Percentiles rank a stretch among this genome's conserved stretches.
These are phyloP conservation scores for Acanthamoeba culbertsoni DNA, from an alignment of 208 protist species.

Conservation along the genomic window DNA sequence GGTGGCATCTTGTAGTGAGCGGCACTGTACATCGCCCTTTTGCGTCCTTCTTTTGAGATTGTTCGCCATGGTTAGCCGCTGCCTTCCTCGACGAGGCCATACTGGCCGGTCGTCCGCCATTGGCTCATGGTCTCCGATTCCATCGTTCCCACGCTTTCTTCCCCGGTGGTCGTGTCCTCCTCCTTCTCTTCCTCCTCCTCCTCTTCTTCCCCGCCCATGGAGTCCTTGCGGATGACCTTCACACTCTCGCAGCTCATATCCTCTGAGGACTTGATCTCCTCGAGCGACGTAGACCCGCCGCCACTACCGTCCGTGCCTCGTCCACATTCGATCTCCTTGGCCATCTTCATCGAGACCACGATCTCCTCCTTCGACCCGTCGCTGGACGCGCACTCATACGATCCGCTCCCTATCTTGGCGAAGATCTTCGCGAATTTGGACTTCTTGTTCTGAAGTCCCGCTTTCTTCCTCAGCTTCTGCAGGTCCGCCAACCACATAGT, in stretches of 20 bases:
- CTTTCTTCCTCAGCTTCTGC: neutral
- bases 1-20: no score
- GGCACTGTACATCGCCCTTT: no score
- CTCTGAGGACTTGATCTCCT: slow-evolving; percentile 19
- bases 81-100: neutral
- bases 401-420: neutral
- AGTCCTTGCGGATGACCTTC: slow-evolving; percentile 32
- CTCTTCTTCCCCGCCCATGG: neutral
- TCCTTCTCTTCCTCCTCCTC: neutral
- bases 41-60: no score
- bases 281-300: neutral
- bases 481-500: neutral
- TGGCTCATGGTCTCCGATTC: neutral
- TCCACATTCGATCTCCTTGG: neutral
- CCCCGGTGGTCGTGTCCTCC: neutral
- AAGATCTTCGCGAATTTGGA: slow-evolving; percentile 20
- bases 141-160: slow-evolving; percentile 17
- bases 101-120: neutral
- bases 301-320: neutral
- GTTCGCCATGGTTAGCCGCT: no score
- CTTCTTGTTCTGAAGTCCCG: neutral
- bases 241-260: slow-evolving; percentile 42
- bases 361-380: slow-evolving; percentile 33
- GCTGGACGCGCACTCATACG: neutral
- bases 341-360: neutral